Evolutionary conservation across 2,329 filamentous ascomycete species (phyloP).

Genomic region (Aspergillus intermedius): DNA sequence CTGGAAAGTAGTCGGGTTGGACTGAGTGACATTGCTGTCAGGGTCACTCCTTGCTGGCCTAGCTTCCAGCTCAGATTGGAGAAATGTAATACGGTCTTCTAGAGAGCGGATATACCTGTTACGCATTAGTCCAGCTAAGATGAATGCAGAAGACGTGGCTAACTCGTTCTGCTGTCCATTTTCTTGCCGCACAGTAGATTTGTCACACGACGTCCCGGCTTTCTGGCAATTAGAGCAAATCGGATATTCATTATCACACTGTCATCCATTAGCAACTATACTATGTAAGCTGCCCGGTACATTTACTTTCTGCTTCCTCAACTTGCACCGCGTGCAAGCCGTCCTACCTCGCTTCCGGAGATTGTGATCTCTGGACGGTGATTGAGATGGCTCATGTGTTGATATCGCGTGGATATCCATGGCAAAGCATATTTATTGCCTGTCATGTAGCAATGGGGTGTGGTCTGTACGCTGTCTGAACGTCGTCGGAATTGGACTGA

Average conservation of each 20-base stretch:
- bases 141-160: slow-evolving; percentile 2
- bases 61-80: slow-evolving; percentile 31
- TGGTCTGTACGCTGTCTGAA: neutral
- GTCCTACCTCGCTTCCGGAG: slow-evolving; percentile 42
- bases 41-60: slow-evolving; percentile 10
- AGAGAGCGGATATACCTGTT: slow-evolving; percentile 38
- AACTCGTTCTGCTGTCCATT: slow-evolving; percentile 31
- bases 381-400: slow-evolving; percentile 16
- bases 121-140: neutral
- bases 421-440: neutral
- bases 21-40: slow-evolving; percentile 10
- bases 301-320: slow-evolving; percentile 40
- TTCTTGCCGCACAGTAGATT: slow-evolving; percentile 36
- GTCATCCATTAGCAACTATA: neutral
- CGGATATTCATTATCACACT: slow-evolving; percentile 43
- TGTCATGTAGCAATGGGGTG: neutral
- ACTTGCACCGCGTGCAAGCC: slow-evolving; percentile 43
- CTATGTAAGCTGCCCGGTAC: neutral
- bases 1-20: slow-evolving; percentile 14
- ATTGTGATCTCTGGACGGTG: slow-evolving; percentile 29
- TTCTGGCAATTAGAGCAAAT: slow-evolving; percentile 42
- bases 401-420: slow-evolving; percentile 17
- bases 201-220: slow-evolving; percentile 38
- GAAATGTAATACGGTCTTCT: slow-evolving; percentile 37
- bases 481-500: neutral